A percentile compares a stretch with the other conserved stretches of the same genome.
These are phyloP conservation scores for Saccharomyces hybrid DNA, from an alignment of 1,139 yeast genomes.

Conservation along the genomic window DNA sequence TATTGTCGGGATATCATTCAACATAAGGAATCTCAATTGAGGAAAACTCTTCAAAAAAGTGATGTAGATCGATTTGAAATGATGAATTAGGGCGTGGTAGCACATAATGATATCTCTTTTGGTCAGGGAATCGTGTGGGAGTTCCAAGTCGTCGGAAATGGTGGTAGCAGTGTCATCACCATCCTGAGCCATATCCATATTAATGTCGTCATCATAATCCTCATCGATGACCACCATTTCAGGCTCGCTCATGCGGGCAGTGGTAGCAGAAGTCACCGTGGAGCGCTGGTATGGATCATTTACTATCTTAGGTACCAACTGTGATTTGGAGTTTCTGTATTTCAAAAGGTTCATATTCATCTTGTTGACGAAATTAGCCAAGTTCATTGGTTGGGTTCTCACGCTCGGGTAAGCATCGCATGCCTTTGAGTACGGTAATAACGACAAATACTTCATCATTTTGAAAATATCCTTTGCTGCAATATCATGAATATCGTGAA, in stretches of 20 bases:
- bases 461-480: conserved; percentile 33
- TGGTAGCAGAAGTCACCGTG: neutral
- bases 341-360: conserved; percentile 27
- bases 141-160: conserved; percentile 8
- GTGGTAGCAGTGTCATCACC: neutral
- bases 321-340: conserved; percentile 24
- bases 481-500: conserved; percentile 29
- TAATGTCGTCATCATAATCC: conserved; percentile 1
- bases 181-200: conserved; percentile 4
- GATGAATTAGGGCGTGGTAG: conserved; percentile 35
- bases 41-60: conserved; percentile 33
- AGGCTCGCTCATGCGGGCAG: neutral
- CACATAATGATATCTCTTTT: conserved; percentile 30
- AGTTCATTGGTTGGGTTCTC: conserved; percentile 35
- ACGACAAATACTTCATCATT: conserved; percentile 30
- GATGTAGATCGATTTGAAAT: conserved; percentile 31
- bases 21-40: conserved; percentile 33
- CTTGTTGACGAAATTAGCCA: conserved; percentile 29
- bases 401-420: conserved; percentile 38
- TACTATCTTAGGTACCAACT: conserved; percentile 12
- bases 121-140: conserved; percentile 29
- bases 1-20: conserved; percentile 36
- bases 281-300: neutral
- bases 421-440: conserved; percentile 38
- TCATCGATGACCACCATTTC: neutral